Evolutionary conservation across 2,329 filamentous ascomycete species (phyloP), one percentile per base, ranked within the genome.

Genomic region (Coniella lustricola): DNA sequence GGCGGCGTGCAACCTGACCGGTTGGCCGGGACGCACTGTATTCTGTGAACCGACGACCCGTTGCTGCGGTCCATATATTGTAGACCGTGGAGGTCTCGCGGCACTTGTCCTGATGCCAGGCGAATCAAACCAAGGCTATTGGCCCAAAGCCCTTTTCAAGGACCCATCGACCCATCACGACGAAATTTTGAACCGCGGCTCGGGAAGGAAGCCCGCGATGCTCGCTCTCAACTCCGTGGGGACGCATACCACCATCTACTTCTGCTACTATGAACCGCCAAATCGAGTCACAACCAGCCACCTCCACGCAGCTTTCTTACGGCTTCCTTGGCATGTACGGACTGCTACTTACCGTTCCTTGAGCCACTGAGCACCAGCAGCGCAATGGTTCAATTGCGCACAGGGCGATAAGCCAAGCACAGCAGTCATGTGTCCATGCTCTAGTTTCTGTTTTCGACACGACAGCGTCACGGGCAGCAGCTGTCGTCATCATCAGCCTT

Each of bases 71-170:
- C n/a, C n/a, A n/a, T n/a, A n/a, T 29, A 10, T 29, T 5, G 25
- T 29, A 40, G 42, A 29, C 33, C 38, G 40, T 41, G 43, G 41
- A 25, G 36, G 44, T 7, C 38, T 25, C 16, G 39, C 46, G 29
- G 46, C 49, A 52, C 42, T 46, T 44, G 46, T 50, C 46, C 50
- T 43, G 50, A 49, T 46, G 42, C 38, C n/a, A 52, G 46, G 43
- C 50, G 43, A 47, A 49, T 49, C 50, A 42, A 46, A 44, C 43
- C 50, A 39, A 25, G 34, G 18, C 38, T 37, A 18, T 40, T 33
- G 39, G 14, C 18, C 16, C 10, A 29, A 29, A 29, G 10, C 25
- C 5, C 5, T 29, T 29, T 29, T 29, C 25, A 10, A 29, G 25
- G 25, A 5, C 25, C 25, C 25, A 29, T 29, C 25, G 25, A 29